These are phyloP conservation scores for Scytalidium lignicola DNA, from an alignment of 2,329 filamentous ascomycete genomes.

Conservation along the genomic window DNA sequence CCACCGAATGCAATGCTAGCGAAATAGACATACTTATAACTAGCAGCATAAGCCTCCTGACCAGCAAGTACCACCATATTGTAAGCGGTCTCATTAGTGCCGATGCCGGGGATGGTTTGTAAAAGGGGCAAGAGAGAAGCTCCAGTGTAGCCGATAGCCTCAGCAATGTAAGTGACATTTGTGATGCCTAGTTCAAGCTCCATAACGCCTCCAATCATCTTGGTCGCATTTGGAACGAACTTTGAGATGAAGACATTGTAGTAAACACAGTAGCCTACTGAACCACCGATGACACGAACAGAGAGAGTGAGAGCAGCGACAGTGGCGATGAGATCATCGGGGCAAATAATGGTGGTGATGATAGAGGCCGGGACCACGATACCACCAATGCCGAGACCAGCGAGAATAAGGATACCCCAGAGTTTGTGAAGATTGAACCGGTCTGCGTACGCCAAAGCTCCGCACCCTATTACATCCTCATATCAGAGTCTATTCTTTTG, in stretches of 20 bases:
- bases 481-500: constrained; percentile 20
- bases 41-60: constrained; percentile 31
- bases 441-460: constrained; percentile 39
- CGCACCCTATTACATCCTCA: constrained; percentile 30
- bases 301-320: constrained; percentile 60
- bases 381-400: constrained; percentile 58
- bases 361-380: constrained; percentile 62
- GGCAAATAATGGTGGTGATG: constrained; percentile 61
- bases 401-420: constrained; percentile 52
- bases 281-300: constrained; percentile 60
- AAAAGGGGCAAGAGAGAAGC: constrained; percentile 33
- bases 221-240: constrained; percentile 21
- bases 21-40: constrained; percentile 47
- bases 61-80: constrained; percentile 42
- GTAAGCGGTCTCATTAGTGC: constrained; percentile 35
- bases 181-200: constrained; percentile 37
- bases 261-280: constrained; percentile 53
- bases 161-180: constrained; percentile 37
- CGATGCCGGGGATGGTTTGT: constrained; percentile 31
- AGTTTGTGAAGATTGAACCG: constrained; percentile 47
- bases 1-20: constrained; percentile 47
- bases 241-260: constrained; percentile 45
- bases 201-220: constrained; percentile 16
- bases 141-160: constrained; percentile 32
- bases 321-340: constrained; percentile 63